Evolutionary conservation across 257 asterid species (phyloP).

Genomic region (Fraxinus americana): DNA sequence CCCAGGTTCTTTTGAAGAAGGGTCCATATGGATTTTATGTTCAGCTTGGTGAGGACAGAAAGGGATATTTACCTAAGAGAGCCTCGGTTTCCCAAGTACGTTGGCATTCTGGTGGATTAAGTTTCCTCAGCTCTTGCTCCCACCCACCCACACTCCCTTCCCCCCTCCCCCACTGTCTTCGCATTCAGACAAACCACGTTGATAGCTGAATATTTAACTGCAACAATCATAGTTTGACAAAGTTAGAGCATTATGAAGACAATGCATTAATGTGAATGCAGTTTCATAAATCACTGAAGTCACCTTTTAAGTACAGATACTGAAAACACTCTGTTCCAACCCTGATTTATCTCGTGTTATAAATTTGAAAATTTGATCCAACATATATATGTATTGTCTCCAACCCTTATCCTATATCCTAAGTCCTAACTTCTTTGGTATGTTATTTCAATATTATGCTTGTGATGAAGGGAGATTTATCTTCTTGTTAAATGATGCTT

Average conservation of each 20-base stretch:
- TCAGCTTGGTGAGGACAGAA: conserved; percentile 94
- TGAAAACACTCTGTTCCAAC: neutral
- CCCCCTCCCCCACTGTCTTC: neutral
- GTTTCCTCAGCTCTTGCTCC: neutral
- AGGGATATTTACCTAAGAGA: conserved; percentile 79
- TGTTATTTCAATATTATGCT: neutral
- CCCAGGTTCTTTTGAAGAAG: conserved; percentile 71
- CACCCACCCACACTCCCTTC: neutral
- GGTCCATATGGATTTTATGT: conserved; percentile 91
- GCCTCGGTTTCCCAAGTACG: conserved; percentile 68
- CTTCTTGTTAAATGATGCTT: conserved; percentile 6
- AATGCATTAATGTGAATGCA: neutral
- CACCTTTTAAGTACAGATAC: neutral
- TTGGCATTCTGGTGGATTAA: conserved; percentile 24
- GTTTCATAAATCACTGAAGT: neutral
- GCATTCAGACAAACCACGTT: neutral
- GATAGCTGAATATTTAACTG: neutral
- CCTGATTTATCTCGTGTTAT: neutral
- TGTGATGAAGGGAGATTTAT: neutral
- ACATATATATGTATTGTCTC: neutral
- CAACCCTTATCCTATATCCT: neutral
- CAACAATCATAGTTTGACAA: neutral
- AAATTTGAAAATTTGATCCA: neutral
- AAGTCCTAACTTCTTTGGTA: neutral
- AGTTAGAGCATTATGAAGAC: neutral